These are phyloP conservation scores for Linum trigynum DNA, from an alignment of 345 rosid species.

Conservation along the genomic window DNA sequence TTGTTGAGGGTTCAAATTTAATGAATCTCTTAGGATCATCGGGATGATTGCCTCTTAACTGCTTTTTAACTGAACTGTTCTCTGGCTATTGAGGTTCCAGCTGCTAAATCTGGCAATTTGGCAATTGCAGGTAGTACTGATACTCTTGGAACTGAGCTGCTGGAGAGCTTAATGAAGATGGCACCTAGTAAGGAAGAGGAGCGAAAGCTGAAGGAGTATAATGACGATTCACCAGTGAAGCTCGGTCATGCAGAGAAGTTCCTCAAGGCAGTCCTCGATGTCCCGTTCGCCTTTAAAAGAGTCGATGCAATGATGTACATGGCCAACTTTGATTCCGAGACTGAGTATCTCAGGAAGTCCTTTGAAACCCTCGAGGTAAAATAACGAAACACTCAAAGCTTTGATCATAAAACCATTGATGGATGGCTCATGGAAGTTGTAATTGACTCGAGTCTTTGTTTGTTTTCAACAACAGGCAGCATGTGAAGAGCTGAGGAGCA, in stretches of 20 bases:
- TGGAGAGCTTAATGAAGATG: constrained; percentile 86
- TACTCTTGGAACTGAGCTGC: constrained; percentile 88
- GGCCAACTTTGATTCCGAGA: constrained; percentile 81
- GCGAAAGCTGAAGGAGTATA: constrained; percentile 62
- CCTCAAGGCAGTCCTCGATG: constrained; percentile 72
- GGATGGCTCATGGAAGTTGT: no score
- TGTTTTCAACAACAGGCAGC: constrained; percentile 45
- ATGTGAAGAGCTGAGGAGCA: constrained; percentile 83
- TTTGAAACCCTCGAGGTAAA: constrained; percentile 89
- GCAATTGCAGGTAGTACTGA: constrained; percentile 68
- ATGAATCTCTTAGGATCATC: no score
- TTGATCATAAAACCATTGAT: background rate
- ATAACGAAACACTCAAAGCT: background rate
- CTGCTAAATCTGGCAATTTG: constrained; percentile 9
- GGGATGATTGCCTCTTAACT: background rate
- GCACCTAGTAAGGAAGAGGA: constrained; percentile 95
- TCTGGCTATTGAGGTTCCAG: background rate
- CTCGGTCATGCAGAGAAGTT: constrained; percentile 91
- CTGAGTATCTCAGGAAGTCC: constrained; percentile 73
- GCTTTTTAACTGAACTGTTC: background rate
- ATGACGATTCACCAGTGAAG: constrained; percentile 68
- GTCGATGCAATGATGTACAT: constrained; percentile 80
- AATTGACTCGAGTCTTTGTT: background rate
- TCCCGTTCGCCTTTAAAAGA: constrained; percentile 90
- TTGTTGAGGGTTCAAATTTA: no score